Evolutionary conservation across 305 asterid species (phyloP).

Genomic region (Euphrasia arctica): DNA sequence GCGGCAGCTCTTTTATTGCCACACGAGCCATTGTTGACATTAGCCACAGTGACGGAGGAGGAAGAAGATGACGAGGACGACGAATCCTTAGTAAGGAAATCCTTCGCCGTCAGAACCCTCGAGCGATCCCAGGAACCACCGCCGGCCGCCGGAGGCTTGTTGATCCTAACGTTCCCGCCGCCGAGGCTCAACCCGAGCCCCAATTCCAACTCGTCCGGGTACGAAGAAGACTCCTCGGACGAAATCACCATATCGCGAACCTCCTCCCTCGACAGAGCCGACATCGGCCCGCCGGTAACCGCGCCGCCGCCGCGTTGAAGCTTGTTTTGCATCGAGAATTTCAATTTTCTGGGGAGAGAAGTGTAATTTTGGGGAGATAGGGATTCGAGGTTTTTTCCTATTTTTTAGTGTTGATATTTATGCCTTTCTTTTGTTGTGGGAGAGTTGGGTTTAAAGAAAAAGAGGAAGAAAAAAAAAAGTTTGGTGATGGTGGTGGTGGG

Average conservation of each 20-base stretch:
- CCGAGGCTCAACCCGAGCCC: conserved; percentile 86
- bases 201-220: conserved; percentile 63
- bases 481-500: neutral
- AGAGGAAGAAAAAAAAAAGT: conserved; percentile 15
- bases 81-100: conserved; percentile 38
- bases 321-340: conserved; percentile 18
- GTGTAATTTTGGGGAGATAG: neutral
- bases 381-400: neutral
- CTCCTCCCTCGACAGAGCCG: conserved; percentile 37
- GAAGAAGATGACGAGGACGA: conserved; percentile 55
- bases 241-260: conserved; percentile 31
- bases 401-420: neutral
- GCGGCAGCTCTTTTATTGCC: conserved; percentile 71
- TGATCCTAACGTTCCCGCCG: conserved; percentile 35
- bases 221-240: conserved; percentile 66
- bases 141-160: conserved; percentile 21
- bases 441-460: conserved; percentile 26
- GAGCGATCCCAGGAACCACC: conserved; percentile 45
- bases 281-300: conserved; percentile 33
- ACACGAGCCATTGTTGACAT: conserved; percentile 36
- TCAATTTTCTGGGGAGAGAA: conserved; percentile 13
- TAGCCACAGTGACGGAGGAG: conserved; percentile 43
- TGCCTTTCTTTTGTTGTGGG: conserved; percentile 8
- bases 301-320: conserved; percentile 24
- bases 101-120: conserved; percentile 56